Evolutionary conservation across 345 rosid species (phyloP).

Genomic region (Eucalyptus rudis): DNA sequence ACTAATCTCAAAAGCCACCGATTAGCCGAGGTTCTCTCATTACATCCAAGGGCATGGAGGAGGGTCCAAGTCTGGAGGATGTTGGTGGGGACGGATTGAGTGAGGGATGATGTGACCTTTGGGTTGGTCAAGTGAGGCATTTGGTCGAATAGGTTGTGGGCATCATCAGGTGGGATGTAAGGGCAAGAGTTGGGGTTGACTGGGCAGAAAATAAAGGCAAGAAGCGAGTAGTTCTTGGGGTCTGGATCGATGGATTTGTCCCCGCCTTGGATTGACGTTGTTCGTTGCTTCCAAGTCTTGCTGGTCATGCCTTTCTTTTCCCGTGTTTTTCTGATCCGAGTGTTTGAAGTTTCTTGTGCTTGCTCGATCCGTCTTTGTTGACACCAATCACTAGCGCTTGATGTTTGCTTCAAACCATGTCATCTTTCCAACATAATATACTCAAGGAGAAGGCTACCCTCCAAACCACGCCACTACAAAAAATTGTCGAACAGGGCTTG

Average conservation of each 20-base stretch:
- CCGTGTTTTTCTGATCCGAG: background rate
- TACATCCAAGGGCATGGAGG: constrained; percentile 38
- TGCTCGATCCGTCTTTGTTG: background rate
- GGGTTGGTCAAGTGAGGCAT: constrained; percentile 38
- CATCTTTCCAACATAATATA: too few species aligned
- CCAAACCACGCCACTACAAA: too few species aligned
- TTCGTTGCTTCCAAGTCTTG: too few species aligned
- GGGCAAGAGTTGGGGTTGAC: constrained; percentile 15
- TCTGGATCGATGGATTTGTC: too few species aligned
- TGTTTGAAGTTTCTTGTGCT: background rate
- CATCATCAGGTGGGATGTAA: constrained; percentile 20
- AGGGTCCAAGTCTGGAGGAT: constrained; percentile 34
- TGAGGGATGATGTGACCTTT: constrained; percentile 28
- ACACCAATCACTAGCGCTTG: background rate
- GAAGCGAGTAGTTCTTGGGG: constrained; percentile 39
- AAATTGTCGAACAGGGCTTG: too few species aligned
- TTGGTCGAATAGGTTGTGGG: constrained; percentile 10
- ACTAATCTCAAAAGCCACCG: too few species aligned
- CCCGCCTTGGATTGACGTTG: too few species aligned
- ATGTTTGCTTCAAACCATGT: too few species aligned
- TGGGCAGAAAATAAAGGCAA: constrained; percentile 41
- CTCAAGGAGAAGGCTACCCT: too few species aligned
- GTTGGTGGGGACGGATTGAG: constrained; percentile 32
- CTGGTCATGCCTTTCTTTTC: background rate
- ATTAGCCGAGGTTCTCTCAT: too few species aligned